Percentiles rank a stretch among this genome's conserved stretches.
Evolutionary conservation across 495 filamentous ascomycete genomes (phyloP).

Genomic region (Penicillium argentinense): DNA sequence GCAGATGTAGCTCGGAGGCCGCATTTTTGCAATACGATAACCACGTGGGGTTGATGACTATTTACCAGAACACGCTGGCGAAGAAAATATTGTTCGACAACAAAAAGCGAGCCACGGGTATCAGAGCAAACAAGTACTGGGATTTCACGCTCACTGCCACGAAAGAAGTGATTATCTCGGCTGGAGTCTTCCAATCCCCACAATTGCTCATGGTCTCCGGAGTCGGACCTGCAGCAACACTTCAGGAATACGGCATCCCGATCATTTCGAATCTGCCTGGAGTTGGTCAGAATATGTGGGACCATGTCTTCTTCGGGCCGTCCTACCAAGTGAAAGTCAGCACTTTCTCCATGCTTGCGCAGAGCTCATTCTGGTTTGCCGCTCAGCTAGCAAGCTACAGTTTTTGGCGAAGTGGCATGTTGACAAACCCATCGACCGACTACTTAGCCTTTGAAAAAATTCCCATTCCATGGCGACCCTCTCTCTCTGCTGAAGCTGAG

Average conservation of each 20-base stretch:
- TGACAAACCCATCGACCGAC: constrained; percentile 45
- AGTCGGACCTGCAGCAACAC: constrained; percentile 38
- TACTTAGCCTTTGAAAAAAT: constrained; percentile 52
- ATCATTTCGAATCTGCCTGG: constrained; percentile 43
- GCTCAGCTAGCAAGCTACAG: constrained; percentile 10
- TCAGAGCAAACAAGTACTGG: not conserved
- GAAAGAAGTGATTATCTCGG: constrained; percentile 14
- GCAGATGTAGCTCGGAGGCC: constrained; percentile 39
- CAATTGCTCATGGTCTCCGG: constrained; percentile 34
- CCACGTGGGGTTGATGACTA: constrained; percentile 2
- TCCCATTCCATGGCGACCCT: constrained; percentile 16
- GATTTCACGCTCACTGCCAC: constrained; percentile 11
- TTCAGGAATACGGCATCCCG: constrained; percentile 36
- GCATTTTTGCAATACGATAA: constrained; percentile 26
- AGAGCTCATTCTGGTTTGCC: constrained; percentile 10
- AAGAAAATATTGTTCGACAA: constrained; percentile 6
- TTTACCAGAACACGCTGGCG: constrained; percentile 11
- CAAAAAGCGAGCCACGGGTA: constrained; percentile 3
- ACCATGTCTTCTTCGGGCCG: constrained; percentile 36
- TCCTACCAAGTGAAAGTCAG: constrained; percentile 37
- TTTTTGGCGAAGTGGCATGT: constrained; percentile 27
- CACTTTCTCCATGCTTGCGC: constrained; percentile 28
- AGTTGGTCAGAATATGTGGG: constrained; percentile 50
- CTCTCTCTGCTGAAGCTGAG: constrained; percentile 20
- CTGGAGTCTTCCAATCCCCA: constrained; percentile 16